Evolutionary conservation across 345 rosid genomes (phyloP).

Genomic region (Lagerstroemia speciosa): DNA sequence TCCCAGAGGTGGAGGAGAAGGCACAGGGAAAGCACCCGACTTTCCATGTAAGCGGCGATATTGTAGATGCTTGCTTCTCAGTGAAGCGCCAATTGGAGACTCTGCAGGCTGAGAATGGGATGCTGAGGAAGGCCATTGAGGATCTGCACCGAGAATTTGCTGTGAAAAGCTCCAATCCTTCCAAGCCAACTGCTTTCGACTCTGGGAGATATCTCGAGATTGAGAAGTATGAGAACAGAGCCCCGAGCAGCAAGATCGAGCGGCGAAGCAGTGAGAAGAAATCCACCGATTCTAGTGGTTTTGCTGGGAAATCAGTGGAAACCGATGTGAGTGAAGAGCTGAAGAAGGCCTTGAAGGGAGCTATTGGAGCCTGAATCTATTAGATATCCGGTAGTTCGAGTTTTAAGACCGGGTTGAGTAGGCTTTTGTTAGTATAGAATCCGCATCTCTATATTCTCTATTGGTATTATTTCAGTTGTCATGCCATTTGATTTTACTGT

Average conservation of each 20-base stretch:
- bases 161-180: slow-evolving; percentile 13
- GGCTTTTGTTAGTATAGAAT: slow-evolving; percentile 1
- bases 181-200: slow-evolving; percentile 17
- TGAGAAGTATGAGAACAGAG: slow-evolving; percentile 31
- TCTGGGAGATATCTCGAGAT: slow-evolving; percentile 32
- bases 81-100: slow-evolving; percentile 58
- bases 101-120: slow-evolving; percentile 55
- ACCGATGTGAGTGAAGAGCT: slow-evolving; percentile 50
- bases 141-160: slow-evolving; percentile 53
- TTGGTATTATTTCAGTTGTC: background rate
- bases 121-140: slow-evolving; percentile 56
- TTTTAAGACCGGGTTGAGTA: background rate
- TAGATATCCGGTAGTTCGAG: slow-evolving; percentile 2
- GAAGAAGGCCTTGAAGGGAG: slow-evolving; percentile 58
- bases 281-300: slow-evolving; percentile 12
- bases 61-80: slow-evolving; percentile 38
- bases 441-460: background rate
- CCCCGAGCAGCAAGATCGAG: slow-evolving; percentile 18
- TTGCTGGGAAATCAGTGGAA: slow-evolving; percentile 23
- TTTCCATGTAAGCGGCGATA: slow-evolving; percentile 17
- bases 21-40: slow-evolving; percentile 6
- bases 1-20: slow-evolving; percentile 5
- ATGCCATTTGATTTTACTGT: background rate
- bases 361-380: slow-evolving; percentile 21
- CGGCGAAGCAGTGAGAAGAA: slow-evolving; percentile 42